These are phyloP conservation scores for Torrubiellomyces zombiae DNA, from an alignment of 2,329 filamentous ascomycete genomes.

Conservation along the genomic window DNA sequence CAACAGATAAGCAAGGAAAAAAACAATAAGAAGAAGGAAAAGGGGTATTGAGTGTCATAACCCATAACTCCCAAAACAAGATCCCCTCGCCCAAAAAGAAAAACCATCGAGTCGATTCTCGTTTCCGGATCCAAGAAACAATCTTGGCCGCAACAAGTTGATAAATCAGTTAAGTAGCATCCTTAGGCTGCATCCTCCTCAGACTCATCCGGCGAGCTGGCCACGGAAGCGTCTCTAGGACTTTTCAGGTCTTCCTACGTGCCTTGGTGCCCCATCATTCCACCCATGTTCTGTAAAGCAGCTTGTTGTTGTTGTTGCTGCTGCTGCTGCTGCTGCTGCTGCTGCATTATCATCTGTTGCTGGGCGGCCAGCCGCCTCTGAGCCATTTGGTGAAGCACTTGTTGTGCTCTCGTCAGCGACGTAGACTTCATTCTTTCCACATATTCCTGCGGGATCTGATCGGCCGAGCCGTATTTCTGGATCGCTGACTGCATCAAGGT, in stretches of 20 bases:
- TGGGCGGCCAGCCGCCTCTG: constrained; percentile 15
- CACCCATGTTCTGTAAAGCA: constrained; percentile 34
- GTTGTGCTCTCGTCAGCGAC: constrained; percentile 22
- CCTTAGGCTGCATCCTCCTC: too few relatives aligned
- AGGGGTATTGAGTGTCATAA: constrained; percentile 1
- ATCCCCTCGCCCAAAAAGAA: background rate
- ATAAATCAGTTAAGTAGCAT: too few relatives aligned
- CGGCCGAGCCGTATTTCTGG: constrained; percentile 21
- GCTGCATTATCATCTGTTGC: constrained; percentile 20
- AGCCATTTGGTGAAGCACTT: constrained; percentile 15
- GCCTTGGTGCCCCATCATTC: constrained; percentile 35
- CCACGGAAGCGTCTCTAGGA: too few relatives aligned
- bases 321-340: constrained; percentile 17
- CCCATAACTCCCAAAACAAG: background rate
- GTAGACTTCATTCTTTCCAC: constrained; percentile 26
- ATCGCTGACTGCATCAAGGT: constrained; percentile 18
- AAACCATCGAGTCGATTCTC: constrained; percentile 5
- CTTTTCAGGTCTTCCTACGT: too few relatives aligned
- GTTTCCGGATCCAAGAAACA: too few relatives aligned
- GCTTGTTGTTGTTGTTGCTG: constrained; percentile 18
- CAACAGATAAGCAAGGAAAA: background rate
- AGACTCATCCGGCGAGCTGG: too few relatives aligned
- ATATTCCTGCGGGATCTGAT: constrained; percentile 29
- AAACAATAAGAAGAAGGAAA: background rate
- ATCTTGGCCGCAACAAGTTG: too few relatives aligned